phyloP scores from a whole-genome alignment of 176 grass and related monocot species.

The Musa itinerans region DNA sequence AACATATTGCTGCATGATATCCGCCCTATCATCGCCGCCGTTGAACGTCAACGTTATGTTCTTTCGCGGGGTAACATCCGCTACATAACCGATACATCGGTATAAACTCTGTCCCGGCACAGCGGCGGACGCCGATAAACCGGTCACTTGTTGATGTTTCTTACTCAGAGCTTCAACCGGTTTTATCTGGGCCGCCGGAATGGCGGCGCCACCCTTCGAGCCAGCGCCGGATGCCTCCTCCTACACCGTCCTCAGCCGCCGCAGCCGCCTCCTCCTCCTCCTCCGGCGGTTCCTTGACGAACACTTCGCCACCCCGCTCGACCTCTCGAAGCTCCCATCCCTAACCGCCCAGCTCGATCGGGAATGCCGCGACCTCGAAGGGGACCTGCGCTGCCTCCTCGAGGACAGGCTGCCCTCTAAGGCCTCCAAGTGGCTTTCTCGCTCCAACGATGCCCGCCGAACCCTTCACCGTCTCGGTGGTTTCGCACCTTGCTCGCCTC shows the following conservation, averaged over 20 bases:
- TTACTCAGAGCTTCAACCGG: too few relatives aligned
- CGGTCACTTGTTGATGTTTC: too few relatives aligned
- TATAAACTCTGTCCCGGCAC: neutral
- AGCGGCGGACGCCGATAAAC: neutral
- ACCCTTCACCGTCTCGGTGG: slow-evolving; percentile 18
- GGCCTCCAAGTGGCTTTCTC: slow-evolving; percentile 35
- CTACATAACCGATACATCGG: neutral
- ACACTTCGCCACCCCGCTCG: slow-evolving; percentile 32
- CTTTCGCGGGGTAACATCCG: too few relatives aligned
- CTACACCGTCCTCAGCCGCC: slow-evolving; percentile 12
- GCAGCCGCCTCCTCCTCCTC: neutral
- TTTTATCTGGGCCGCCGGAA: neutral
- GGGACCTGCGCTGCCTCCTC: slow-evolving; percentile 26
- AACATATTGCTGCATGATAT: too few relatives aligned
- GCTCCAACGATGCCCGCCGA: slow-evolving; percentile 22
- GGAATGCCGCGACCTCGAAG: slow-evolving; percentile 43
- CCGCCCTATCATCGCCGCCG: too few relatives aligned
- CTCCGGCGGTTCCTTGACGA: slow-evolving; percentile 35
- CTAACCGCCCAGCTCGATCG: slow-evolving; percentile 42
- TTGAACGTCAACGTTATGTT: too few relatives aligned
- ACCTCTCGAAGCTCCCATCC: slow-evolving; percentile 34
- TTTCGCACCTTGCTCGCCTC: neutral
- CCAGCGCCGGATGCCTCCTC: neutral
- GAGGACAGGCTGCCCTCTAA: slow-evolving; percentile 30
- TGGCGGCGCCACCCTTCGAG: slow-evolving; percentile 9